Evolutionary conservation across 495 filamentous ascomycete genomes (phyloP).

Genomic region (Penicillium ochrochloron): DNA sequence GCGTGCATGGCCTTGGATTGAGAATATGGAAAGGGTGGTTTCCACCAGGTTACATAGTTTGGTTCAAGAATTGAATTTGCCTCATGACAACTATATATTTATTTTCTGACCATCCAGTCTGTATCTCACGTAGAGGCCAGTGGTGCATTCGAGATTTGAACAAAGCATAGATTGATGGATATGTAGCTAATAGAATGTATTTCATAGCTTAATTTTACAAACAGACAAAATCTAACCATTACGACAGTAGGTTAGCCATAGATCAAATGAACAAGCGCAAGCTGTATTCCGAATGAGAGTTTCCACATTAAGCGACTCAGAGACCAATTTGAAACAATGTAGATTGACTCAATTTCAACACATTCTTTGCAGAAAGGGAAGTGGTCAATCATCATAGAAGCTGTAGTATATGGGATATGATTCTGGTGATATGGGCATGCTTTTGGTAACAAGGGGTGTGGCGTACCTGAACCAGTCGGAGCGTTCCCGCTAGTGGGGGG

Average conservation of each 20-base stretch:
- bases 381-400: slow-evolving; percentile 27
- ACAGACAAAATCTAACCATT: not conserved
- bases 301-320: slow-evolving; percentile 18
- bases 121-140: no score
- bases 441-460: not conserved
- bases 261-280: not conserved
- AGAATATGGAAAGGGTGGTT: not conserved
- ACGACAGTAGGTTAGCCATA: slow-evolving; percentile 6
- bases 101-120: not conserved
- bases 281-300: not conserved
- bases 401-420: not conserved
- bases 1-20: not conserved
- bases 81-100: not conserved
- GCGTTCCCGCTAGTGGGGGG: slow-evolving; percentile 12
- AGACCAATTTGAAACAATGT: slow-evolving; percentile 30
- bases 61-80: not conserved
- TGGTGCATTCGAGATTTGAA: not conserved
- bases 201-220: no score
- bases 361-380: slow-evolving; percentile 29
- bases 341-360: slow-evolving; percentile 27
- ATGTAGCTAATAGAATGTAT: no score
- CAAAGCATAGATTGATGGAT: no score
- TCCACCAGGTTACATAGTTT: not conserved
- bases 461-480: slow-evolving; percentile 20
- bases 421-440: not conserved